A percentile compares a stretch with the other conserved stretches of the same genome.
Evolutionary conservation across 2,329 filamentous ascomycete genomes (phyloP).

Genomic region (Xylariaceae sp.): DNA sequence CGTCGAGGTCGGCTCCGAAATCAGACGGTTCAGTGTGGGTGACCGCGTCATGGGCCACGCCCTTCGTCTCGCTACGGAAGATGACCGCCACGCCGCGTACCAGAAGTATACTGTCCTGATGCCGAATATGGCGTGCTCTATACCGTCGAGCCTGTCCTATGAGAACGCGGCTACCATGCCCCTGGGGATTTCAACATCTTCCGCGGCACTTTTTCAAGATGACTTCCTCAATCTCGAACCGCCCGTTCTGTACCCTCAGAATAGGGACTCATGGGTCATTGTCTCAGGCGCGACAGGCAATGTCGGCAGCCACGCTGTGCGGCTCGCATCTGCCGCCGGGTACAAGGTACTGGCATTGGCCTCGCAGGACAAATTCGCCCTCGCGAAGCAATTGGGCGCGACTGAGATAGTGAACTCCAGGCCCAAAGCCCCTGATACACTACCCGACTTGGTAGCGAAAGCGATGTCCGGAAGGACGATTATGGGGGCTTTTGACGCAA

Average conservation of each 20-base stretch:
- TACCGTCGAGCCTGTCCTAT: constrained; percentile 36
- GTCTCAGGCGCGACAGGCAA: constrained; percentile 47
- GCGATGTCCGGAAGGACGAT: constrained; percentile 20
- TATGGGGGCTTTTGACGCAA: constrained; percentile 28
- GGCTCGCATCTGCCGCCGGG: constrained; percentile 51
- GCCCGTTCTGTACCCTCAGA: constrained; percentile 17
- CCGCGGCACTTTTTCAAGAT: constrained; percentile 36
- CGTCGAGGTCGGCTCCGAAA: constrained; percentile 39
- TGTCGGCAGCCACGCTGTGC: constrained; percentile 53
- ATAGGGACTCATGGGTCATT: constrained; percentile 45
- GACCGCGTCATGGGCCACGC: constrained; percentile 44
- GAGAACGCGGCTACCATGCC: constrained; percentile 39
- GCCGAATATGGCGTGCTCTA: constrained; percentile 27
- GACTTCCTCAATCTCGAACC: constrained; percentile 30
- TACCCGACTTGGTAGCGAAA: constrained; percentile 39
- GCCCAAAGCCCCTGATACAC: constrained; percentile 23
- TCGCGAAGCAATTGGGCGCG: constrained; percentile 48
- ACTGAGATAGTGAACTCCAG: constrained; percentile 49
- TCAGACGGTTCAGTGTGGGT: constrained; percentile 40
- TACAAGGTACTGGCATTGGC: constrained; percentile 51
- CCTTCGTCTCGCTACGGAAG: constrained; percentile 32
- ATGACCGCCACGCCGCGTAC: constrained; percentile 33
- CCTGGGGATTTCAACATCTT: constrained; percentile 39
- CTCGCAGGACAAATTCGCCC: constrained; percentile 47
- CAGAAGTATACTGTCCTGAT: constrained; percentile 36